Base-by-base conservation (phyloP, 2,329 filamentous ascomycete genomes). In the Epichloe coenophiala region DNA sequence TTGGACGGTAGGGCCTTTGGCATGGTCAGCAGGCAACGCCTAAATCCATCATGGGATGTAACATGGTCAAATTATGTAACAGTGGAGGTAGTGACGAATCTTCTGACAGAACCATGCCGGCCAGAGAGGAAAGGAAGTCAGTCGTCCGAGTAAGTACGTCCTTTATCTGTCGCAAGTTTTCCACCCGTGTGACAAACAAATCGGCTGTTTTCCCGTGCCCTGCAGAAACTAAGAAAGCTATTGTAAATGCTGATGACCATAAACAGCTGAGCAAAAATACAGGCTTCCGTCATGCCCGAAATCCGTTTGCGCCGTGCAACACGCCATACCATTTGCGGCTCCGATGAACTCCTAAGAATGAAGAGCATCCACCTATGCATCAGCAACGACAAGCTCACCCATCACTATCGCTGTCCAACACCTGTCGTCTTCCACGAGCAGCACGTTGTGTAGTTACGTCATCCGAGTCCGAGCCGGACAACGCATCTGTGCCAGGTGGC, bases 341-440 rank as follows among this genome's bases (percentile, higher is more conserved):
- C 31, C 31, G 31, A 31, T 31, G 31, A 31, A 31, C 31, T 31
- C 31, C 31, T 31, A 9, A 31, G 31, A 31, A 31, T 31, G 31
- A 31, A 31, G 31, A n/a, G 17, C 21, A n/a, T 39, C 15, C 15
- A 21, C 45, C 21, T 9, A 42, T 42, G 6, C 13, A 37, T 21
- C 13, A 17, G 17, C 33, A 15, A 15, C 11, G 15, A 39, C 31
- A 35, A 11, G 37, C 19, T 56, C 49, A 61, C 23, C 59, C 51
- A 44, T 64, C 59, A 42, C 58, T 65, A 43, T 66, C 64, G 35
- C 62, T 65, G 12, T 64, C 57, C 38, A 63, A 35, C n/a, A 66
- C 50, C 31, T 50, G 51, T 48, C 61, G 61, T n/a, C 61, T 57
- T 5, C 57, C 57, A 35, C 64, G 64, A 46, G 36, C 50, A 36